These are phyloP conservation scores for Silene vulgaris DNA, from an alignment of 179 eudicot species.

Conservation along the genomic window DNA sequence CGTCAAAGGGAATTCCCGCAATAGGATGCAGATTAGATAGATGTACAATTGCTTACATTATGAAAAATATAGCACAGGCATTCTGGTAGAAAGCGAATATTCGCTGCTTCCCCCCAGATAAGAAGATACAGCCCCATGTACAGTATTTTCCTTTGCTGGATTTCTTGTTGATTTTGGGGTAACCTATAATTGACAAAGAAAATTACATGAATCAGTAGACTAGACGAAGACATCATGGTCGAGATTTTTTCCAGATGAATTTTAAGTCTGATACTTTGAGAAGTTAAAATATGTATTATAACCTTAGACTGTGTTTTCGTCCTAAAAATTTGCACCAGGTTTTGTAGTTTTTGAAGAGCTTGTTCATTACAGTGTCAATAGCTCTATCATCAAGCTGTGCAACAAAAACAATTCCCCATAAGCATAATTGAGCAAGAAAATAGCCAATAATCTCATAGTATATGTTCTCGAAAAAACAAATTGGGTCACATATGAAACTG, in stretches of 20 bases:
- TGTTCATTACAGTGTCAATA: constrained; percentile 71
- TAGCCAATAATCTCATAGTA: background rate
- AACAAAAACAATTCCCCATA: constrained; percentile 2
- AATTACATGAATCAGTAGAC: constrained; percentile 12
- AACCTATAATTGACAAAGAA: constrained; percentile 41
- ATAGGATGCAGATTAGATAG: constrained; percentile 8
- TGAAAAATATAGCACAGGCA: constrained; percentile 96
- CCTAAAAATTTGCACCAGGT: constrained; percentile 99
- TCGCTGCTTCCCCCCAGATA: constrained; percentile 99
- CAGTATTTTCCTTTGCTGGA: constrained; percentile 79
- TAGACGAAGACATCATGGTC: background rate
- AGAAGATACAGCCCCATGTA: constrained; percentile 94
- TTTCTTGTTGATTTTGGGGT: constrained; percentile 75
- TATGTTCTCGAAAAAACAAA: background rate
- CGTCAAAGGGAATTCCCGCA: constrained; percentile 11
- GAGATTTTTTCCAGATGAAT: background rate
- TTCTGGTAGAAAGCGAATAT: constrained; percentile 94
- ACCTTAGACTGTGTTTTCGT: constrained; percentile 91
- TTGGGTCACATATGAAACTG: constrained; percentile 2
- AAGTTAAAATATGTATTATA: background rate
- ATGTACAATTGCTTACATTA: constrained; percentile 50
- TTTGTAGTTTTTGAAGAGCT: constrained; percentile 93
- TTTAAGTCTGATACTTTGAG: background rate
- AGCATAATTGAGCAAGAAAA: background rate
- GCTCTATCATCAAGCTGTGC: constrained; percentile 94